A percentile compares a stretch with the other conserved stretches of the same genome.
These are phyloP conservation scores for Suillus discolor DNA, from an alignment of 768 basidiomycete species.

Conservation along the genomic window DNA sequence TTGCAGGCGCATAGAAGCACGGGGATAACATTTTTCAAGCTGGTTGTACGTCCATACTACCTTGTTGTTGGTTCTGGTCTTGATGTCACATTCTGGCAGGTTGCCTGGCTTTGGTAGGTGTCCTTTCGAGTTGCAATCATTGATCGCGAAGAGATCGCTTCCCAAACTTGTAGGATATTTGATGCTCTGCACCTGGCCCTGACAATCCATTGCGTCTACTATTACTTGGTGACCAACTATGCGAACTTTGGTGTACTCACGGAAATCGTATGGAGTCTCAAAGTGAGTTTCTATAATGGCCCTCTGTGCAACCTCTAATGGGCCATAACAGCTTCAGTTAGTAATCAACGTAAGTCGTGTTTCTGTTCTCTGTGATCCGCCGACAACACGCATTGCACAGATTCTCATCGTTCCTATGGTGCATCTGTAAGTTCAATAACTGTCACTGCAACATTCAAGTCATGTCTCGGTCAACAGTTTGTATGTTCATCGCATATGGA, in stretches of 20 bases:
- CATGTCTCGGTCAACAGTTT: not conserved
- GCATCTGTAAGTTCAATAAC: not conserved
- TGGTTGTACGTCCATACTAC: not conserved
- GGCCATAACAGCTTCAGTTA: not conserved
- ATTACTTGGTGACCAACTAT: conserved; percentile 38
- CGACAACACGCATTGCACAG: not conserved
- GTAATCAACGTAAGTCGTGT: not conserved
- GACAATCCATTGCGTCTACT: conserved; percentile 38
- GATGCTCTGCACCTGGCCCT: conserved; percentile 39
- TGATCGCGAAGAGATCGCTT: not conserved
- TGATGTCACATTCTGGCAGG: not conserved
- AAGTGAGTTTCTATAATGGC: not conserved
- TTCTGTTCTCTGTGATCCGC: not conserved
- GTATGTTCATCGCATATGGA: conserved; percentile 3
- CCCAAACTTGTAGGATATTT: conserved; percentile 28
- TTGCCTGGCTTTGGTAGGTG: conserved; percentile 13
- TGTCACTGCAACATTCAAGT: not conserved
- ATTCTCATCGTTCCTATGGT: not conserved
- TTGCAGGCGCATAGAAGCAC: not conserved
- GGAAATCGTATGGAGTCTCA: conserved; percentile 31
- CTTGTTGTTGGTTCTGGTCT: not conserved
- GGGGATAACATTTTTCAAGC: not conserved
- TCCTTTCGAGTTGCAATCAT: not conserved
- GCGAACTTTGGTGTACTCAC: conserved; percentile 30
- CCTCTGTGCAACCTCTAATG: not conserved